Evolutionary conservation across 139 green algal species (phyloP).

Genomic region (Micractinium conductrix): DNA sequence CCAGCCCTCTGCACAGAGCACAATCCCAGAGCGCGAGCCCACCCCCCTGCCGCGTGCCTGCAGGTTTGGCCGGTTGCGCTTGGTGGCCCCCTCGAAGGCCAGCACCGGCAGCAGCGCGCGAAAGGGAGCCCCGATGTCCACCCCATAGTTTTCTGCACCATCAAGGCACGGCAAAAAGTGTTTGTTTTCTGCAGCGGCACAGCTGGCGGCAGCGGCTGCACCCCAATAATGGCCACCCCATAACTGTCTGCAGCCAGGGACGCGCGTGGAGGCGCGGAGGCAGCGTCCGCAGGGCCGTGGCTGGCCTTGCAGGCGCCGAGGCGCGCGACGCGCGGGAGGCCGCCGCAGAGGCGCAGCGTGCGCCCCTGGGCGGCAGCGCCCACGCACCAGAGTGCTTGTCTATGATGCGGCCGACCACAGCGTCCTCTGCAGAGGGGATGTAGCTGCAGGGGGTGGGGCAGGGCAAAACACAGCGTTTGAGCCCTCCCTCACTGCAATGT

Average conservation of each 20-base stretch:
- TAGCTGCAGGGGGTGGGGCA: conserved; percentile 79
- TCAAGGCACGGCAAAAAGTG: no score
- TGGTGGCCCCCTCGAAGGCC: conserved; percentile 85
- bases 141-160: conserved; percentile 71
- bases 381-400: conserved; percentile 56
- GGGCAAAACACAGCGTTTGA: no score
- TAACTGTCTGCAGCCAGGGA: background rate
- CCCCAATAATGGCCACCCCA: no score
- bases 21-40: no score
- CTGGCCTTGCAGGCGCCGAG: no score
- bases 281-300: background rate
- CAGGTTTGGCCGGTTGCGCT: conserved; percentile 81
- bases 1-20: no score
- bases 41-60: conserved; percentile 37
- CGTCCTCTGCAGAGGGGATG: conserved; percentile 74
- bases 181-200: conserved; percentile 67
- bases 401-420: conserved; percentile 75
- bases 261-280: background rate
- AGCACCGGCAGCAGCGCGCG: conserved; percentile 75
- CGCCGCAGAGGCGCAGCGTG: background rate
- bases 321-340: no score
- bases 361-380: no score
- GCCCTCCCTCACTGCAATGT: no score
- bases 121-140: conserved; percentile 84
- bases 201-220: background rate